Percentiles rank a stretch among this genome's conserved stretches.
phyloP scores from a whole-genome alignment of 1,284 basidiomycete species.

The Boletus sp. region DNA sequence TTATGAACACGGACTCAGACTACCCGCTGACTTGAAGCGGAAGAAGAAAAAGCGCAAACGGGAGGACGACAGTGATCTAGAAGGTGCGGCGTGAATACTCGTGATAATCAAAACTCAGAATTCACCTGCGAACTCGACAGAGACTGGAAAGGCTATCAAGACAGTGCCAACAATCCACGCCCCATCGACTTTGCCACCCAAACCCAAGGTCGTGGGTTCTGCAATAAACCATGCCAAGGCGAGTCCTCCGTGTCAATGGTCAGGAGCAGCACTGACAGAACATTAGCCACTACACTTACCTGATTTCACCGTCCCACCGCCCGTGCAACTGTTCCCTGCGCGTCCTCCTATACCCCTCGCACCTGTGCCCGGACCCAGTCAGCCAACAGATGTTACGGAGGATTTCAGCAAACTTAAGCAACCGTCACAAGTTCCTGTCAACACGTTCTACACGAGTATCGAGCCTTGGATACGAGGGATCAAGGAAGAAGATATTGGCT shows the following conservation, averaged over 20 bases:
- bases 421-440: conserved; percentile 61
- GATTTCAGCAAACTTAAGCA: conserved; percentile 85
- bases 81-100: conserved; percentile 45
- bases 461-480: conserved; percentile 85
- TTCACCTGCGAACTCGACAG: conserved; percentile 28
- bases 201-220: conserved; percentile 51
- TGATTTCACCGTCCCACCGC: conserved; percentile 58
- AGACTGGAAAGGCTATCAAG: conserved; percentile 54
- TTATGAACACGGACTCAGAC: conserved; percentile 22
- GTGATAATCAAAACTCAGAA: neutral
- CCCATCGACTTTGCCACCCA: conserved; percentile 40
- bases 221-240: conserved; percentile 54
- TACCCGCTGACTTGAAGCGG: conserved; percentile 55
- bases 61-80: conserved; percentile 72
- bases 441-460: conserved; percentile 80
- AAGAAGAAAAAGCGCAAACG: conserved; percentile 88
- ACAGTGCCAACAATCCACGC: conserved; percentile 45
- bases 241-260: conserved; percentile 15
- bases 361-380: conserved; percentile 76
- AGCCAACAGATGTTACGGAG: conserved; percentile 76
- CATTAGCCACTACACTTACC: conserved; percentile 43
- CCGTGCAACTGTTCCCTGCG: conserved; percentile 53
- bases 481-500: conserved; percentile 89
- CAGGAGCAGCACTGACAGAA: conserved; percentile 13
- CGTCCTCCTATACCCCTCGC: conserved; percentile 67